Evolutionary conservation across 257 asterid species (phyloP), one percentile per base, ranked within the genome.

Genomic region (Gentiana macrophylla): DNA sequence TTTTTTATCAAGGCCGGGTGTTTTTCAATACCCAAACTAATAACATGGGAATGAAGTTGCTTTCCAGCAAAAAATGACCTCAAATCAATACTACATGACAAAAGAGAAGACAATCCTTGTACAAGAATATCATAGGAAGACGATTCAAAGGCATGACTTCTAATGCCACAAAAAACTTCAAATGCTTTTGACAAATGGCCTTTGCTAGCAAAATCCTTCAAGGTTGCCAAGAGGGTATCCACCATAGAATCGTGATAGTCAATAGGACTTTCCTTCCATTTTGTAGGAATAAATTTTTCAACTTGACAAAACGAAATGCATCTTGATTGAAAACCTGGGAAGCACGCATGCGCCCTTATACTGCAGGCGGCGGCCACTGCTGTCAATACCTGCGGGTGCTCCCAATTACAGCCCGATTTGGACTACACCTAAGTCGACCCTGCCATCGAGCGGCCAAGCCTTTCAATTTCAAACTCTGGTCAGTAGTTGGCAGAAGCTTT

Each of bases 181-280:
- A 84, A 74, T 50, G 95, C 96, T 68, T 84, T 69, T 34, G 72
- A 70, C 57, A 83, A 73, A 61, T 65, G 75, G 50, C 96, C 98
- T 66, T 59, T 74, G 66, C 75, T 58, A 32, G 82, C 85, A 68
- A 65, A 77, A 50, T 72, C 70, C 69, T 80, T 80, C 79, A 90
- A 77, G 56, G 84, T 66, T 45, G 66, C 55, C 50, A 79, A 68
- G 57, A 82, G 76, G 58, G 69, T 63, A 63, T 79, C 82, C 73
- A 77, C 80, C 88, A 80, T 82, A 47, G 45, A 71, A 44, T 68
- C 76, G 58, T 67, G 63, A 7, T 63, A 43, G 62, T 55, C 61
- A 57, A 57, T 57, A 33, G 72, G 58, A 36, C 47, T 64, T 57
- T 62, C 53, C 55, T 62, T 81, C 94, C 88, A 84, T 64, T 67